These are phyloP conservation scores for Pseudozyma pruni DNA, from an alignment of 1,284 basidiomycete species.

Conservation along the genomic window DNA sequence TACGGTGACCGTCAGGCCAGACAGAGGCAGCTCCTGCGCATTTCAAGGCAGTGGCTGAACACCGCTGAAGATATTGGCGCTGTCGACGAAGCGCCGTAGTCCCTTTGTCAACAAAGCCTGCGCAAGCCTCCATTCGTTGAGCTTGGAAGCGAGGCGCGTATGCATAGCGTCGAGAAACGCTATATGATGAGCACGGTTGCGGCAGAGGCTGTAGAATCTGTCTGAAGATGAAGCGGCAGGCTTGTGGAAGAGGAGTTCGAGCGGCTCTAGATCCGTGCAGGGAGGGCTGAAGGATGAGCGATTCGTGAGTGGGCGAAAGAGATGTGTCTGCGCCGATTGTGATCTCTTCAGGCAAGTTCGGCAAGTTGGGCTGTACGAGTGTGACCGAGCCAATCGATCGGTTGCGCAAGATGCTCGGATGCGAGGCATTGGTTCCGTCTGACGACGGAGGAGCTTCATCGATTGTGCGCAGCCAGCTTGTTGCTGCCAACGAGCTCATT, in stretches of 20 bases:
- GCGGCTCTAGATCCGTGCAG: constrained; percentile 14
- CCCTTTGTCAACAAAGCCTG: constrained; percentile 1
- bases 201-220: constrained; percentile 12
- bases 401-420: too few relatives aligned
- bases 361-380: constrained; percentile 9
- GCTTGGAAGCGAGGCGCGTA: constrained; percentile 19
- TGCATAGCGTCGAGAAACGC: constrained; percentile 30
- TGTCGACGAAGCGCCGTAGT: neutral
- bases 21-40: constrained; percentile 47
- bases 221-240: constrained; percentile 10
- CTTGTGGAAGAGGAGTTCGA: constrained; percentile 16
- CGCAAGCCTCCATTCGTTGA: constrained; percentile 34
- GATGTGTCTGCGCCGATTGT: neutral
- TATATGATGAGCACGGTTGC: constrained; percentile 31
- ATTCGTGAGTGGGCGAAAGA: constrained; percentile 24
- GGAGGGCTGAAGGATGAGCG: constrained; percentile 14
- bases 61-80: constrained; percentile 19
- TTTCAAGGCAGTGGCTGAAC: constrained; percentile 42
- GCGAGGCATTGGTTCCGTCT: constrained; percentile 5
- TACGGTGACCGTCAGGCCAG: constrained; percentile 47
- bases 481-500: constrained; percentile 27
- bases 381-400: neutral
- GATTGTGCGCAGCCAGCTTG: constrained; percentile 31
- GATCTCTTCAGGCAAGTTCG: constrained; percentile 17
- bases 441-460: constrained; percentile 19